Percentiles rank a stretch among this genome's conserved stretches.
phyloP scores from a whole-genome alignment of 2,329 filamentous ascomycete genomes.

The Fonsecaea erecta region DNA sequence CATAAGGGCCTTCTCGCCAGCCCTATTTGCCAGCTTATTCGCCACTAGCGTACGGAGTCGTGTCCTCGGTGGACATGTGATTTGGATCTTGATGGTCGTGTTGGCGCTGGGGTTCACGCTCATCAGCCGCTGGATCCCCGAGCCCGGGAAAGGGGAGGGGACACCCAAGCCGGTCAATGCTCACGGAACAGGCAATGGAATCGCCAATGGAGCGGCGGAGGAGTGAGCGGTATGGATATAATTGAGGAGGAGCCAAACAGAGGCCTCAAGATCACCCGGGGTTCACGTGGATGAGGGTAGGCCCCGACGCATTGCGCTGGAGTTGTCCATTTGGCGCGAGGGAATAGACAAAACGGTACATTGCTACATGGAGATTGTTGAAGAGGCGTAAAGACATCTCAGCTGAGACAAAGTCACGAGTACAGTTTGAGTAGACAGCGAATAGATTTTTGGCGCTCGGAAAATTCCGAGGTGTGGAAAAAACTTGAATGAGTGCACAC shows the following conservation, averaged over 20 bases:
- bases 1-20: slow-evolving; percentile 69
- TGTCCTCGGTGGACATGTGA: slow-evolving; percentile 66
- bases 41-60: slow-evolving; percentile 68
- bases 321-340: neutral
- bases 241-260: neutral
- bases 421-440: neutral
- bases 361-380: neutral
- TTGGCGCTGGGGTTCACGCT: slow-evolving; percentile 46
- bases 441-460: neutral
- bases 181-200: neutral
- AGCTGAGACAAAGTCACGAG: neutral
- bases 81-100: slow-evolving; percentile 63
- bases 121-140: slow-evolving; percentile 26
- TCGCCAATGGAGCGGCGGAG: neutral
- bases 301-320: neutral
- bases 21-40: slow-evolving; percentile 68
- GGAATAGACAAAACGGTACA: neutral
- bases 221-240: neutral
- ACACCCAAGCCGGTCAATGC: neutral
- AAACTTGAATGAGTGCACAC: neutral
- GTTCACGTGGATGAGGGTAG: neutral
- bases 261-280: neutral
- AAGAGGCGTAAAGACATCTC: neutral
- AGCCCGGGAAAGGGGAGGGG: slow-evolving; percentile 3
- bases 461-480: neutral